Percentiles rank a stretch among this genome's conserved stretches.
phyloP scores from a whole-genome alignment of 306 rosid species.

The Canavalia gladiata region DNA sequence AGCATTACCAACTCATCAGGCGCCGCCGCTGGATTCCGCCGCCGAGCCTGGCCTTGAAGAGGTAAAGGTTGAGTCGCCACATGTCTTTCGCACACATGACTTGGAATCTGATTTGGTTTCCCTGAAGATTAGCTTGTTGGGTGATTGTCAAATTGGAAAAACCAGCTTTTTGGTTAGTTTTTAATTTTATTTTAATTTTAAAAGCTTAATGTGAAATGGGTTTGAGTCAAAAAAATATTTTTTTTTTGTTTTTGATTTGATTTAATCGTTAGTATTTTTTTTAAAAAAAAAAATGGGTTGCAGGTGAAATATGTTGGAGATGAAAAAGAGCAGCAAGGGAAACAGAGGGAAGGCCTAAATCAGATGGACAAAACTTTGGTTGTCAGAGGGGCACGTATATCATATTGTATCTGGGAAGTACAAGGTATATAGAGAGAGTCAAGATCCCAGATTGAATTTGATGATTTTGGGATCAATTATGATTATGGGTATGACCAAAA shows the following conservation, averaged over 20 bases:
- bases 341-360: constrained; percentile 59
- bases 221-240: neutral
- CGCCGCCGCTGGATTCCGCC: neutral
- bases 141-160: constrained; percentile 88
- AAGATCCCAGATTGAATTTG: neutral
- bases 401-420: constrained; percentile 93
- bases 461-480: constrained; percentile 29
- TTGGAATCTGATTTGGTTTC: constrained; percentile 80
- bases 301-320: constrained; percentile 85
- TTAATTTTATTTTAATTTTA: neutral
- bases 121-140: constrained; percentile 86
- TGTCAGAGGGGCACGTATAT: constrained; percentile 84
- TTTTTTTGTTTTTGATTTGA: neutral
- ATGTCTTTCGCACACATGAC: constrained; percentile 47
- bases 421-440: constrained; percentile 67
- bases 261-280: neutral
- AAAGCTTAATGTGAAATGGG: neutral
- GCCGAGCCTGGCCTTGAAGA: neutral
- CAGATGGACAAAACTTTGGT: constrained; percentile 74
- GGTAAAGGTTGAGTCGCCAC: constrained; percentile 12
- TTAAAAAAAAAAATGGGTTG: constrained; percentile 23
- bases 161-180: constrained; percentile 82
- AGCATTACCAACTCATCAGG: constrained; percentile 36
- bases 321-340: constrained; percentile 52
- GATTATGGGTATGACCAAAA: neutral